phyloP scores from a whole-genome alignment of 768 basidiomycete species.

The Tubosaeta sp. region DNA sequence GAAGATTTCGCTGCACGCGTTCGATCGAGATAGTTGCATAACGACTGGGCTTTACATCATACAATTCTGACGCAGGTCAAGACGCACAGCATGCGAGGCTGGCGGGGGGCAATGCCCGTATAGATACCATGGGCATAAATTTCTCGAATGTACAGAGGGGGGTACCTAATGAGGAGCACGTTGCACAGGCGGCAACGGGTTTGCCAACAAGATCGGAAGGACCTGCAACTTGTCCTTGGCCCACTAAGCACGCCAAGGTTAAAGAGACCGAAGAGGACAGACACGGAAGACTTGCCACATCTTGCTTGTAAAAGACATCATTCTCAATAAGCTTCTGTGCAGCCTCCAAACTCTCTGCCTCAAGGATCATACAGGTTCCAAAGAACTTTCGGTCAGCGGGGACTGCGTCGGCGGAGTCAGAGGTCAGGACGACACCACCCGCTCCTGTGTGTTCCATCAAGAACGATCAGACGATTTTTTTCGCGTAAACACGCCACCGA shows the following conservation, averaged over 20 bases:
- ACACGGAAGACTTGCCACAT: conserved; percentile 17
- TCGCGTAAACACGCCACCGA: neutral
- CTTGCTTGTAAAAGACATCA: conserved; percentile 20
- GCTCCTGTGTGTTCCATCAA: conserved; percentile 35
- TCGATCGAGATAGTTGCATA: conserved; percentile 2
- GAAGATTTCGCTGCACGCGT: neutral
- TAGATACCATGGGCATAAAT: neutral
- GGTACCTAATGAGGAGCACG: conserved; percentile 1
- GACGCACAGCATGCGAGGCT: neutral
- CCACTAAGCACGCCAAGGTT: conserved; percentile 40
- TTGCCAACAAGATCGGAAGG: conserved; percentile 38
- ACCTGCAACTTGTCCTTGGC: conserved; percentile 54
- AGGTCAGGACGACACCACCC: conserved; percentile 53
- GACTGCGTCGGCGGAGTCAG: conserved; percentile 49
- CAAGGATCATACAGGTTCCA: conserved; percentile 51
- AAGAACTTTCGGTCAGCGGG: conserved; percentile 51
- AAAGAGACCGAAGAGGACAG: neutral
- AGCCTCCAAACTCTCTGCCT: conserved; percentile 51
- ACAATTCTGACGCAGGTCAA: neutral
- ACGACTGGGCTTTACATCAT: neutral
- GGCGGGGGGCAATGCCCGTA: neutral
- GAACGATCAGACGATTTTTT: conserved; percentile 9
- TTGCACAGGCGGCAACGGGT: conserved; percentile 9
- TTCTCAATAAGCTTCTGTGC: conserved; percentile 21
- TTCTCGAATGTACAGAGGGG: neutral